Percentiles rank a stretch among this genome's conserved stretches.
Evolutionary conservation across 768 basidiomycete genomes (phyloP).

Genomic region (Rhizopogon salebrosus): DNA sequence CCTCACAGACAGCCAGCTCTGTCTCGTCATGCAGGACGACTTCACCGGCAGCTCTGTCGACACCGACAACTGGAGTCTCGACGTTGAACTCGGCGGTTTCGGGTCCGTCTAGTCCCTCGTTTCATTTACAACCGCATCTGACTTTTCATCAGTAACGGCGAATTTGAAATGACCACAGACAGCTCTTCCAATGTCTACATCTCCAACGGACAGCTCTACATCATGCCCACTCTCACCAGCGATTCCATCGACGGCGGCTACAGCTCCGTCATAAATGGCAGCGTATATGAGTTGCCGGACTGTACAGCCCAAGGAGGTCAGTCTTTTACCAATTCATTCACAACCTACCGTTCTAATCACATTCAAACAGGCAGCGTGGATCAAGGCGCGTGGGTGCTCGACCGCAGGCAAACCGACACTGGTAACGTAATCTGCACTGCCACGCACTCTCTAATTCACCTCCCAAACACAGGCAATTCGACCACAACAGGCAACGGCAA

Average conservation of each 20-base stretch:
- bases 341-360: not conserved
- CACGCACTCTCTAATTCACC: not conserved
- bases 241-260: conserved; percentile 36
- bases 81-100: conserved; percentile 51
- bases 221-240: conserved; percentile 54
- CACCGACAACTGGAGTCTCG: conserved; percentile 38
- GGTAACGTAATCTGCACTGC: conserved; percentile 16
- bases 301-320: conserved; percentile 24
- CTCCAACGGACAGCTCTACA: conserved; percentile 47
- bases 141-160: conserved; percentile 33
- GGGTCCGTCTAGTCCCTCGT: conserved; percentile 26
- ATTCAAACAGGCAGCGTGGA: conserved; percentile 5
- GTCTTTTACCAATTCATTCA: not conserved
- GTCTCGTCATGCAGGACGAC: conserved; percentile 44
- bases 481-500: conserved; percentile 5
- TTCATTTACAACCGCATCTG: not conserved
- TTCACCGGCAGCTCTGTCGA: conserved; percentile 39
- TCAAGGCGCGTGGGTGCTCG: conserved; percentile 20
- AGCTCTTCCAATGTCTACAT: conserved; percentile 36
- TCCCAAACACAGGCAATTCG: not conserved
- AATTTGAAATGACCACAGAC: conserved; percentile 53
- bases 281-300: conserved; percentile 30
- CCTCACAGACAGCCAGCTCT: conserved; percentile 30
- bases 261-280: conserved; percentile 35
- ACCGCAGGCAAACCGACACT: conserved; percentile 23